Percentiles rank a stretch among this genome's conserved stretches.
These are phyloP conservation scores for Pulveroboletus frians DNA, from an alignment of 768 basidiomycete genomes.

Conservation along the genomic window DNA sequence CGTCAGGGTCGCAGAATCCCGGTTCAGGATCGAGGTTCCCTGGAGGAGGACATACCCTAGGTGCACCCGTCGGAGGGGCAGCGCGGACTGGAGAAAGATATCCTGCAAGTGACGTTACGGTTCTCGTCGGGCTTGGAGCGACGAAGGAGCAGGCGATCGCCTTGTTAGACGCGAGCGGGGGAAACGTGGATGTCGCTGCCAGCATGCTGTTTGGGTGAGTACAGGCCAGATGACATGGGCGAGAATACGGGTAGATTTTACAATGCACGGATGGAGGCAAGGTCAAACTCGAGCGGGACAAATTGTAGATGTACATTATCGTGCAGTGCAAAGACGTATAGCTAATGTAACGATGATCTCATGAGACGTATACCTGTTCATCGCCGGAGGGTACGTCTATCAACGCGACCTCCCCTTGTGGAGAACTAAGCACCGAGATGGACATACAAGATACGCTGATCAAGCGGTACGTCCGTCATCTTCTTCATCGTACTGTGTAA, in stretches of 20 bases:
- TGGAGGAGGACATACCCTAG: slow-evolving; percentile 62
- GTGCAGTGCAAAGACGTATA: slow-evolving; percentile 2
- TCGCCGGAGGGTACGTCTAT: too few relatives aligned
- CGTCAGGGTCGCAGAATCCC: slow-evolving; percentile 35
- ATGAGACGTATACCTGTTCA: too few relatives aligned
- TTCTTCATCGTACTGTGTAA: too few relatives aligned
- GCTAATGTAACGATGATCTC: too few relatives aligned
- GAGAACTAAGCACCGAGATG: too few relatives aligned
- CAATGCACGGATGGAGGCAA: background rate
- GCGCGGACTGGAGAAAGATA: slow-evolving; percentile 46
- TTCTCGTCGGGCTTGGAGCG: slow-evolving; percentile 74
- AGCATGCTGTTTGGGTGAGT: slow-evolving; percentile 70
- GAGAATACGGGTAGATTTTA: background rate
- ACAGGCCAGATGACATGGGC: background rate
- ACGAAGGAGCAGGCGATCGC: slow-evolving; percentile 72
- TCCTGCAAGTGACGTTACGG: slow-evolving; percentile 57
- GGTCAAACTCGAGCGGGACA: background rate
- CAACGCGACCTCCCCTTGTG: too few relatives aligned
- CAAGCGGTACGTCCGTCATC: too few relatives aligned
- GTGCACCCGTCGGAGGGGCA: slow-evolving; percentile 33
- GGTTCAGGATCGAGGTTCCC: slow-evolving; percentile 49
- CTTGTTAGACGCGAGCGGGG: slow-evolving; percentile 71
- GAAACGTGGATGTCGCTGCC: slow-evolving; percentile 85
- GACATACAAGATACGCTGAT: too few relatives aligned
- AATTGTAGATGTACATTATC: slow-evolving; percentile 1